Evolutionary conservation across 2,329 filamentous ascomycete genomes (phyloP).

Genomic region (Alternaria sp.): DNA sequence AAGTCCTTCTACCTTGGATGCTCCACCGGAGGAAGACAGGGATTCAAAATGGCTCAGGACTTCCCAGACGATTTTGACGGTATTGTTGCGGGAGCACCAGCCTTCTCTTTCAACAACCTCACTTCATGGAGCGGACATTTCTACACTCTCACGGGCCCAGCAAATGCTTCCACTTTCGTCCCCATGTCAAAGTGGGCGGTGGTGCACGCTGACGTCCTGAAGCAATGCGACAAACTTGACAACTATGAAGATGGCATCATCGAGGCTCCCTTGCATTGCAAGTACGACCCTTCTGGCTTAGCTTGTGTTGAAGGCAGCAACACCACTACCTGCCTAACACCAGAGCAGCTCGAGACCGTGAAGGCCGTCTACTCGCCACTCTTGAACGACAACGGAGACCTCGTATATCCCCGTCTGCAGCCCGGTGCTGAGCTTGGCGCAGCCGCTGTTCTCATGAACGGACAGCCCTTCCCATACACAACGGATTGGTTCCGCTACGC

Average conservation of each 20-base stretch:
- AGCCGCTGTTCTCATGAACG: slow-evolving; percentile 50
- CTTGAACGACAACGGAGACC: slow-evolving; percentile 52
- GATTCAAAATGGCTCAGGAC: slow-evolving; percentile 45
- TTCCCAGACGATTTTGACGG: slow-evolving; percentile 51
- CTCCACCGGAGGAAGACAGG: slow-evolving; percentile 50
- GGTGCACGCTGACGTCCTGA: slow-evolving; percentile 53
- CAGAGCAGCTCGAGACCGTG: slow-evolving; percentile 55
- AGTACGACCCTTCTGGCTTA: slow-evolving; percentile 53
- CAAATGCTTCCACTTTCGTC: slow-evolving; percentile 51
- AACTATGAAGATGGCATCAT: slow-evolving; percentile 59
- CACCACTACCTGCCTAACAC: slow-evolving; percentile 55
- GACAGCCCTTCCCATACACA: slow-evolving; percentile 54
- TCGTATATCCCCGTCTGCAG: slow-evolving; percentile 62
- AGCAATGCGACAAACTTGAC: slow-evolving; percentile 61
- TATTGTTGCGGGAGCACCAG: slow-evolving; percentile 48
- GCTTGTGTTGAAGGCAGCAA: slow-evolving; percentile 44
- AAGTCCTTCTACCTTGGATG: slow-evolving; percentile 54
- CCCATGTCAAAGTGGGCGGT: slow-evolving; percentile 51
- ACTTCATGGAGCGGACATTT: slow-evolving; percentile 46
- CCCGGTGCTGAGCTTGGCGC: slow-evolving; percentile 57
- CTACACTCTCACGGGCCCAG: slow-evolving; percentile 36
- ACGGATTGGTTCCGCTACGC: slow-evolving; percentile 60
- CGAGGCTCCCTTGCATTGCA: slow-evolving; percentile 57
- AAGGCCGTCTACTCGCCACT: slow-evolving; percentile 55
- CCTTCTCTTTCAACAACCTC: slow-evolving; percentile 45